phyloP scores from a whole-genome alignment of 83 land plant genomes.

The Picea engelmannii region DNA sequence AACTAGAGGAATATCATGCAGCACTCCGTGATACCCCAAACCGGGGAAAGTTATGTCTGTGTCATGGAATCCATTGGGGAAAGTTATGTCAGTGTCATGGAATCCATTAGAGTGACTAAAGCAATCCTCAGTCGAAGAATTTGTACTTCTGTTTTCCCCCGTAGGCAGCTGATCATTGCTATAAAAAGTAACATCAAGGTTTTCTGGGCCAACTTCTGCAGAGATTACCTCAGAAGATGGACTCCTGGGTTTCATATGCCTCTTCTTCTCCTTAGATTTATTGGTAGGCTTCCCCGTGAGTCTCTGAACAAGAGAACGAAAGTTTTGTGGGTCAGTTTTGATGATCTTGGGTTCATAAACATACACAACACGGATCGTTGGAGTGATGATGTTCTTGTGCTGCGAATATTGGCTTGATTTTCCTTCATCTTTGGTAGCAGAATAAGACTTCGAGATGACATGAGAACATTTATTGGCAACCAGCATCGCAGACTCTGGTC shows the following conservation, averaged over 20 bases:
- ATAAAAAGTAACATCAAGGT: no score
- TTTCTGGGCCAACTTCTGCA: no score
- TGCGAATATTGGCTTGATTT: no score
- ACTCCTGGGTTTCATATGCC: no score
- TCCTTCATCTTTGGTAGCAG: no score
- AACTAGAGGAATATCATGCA: background rate
- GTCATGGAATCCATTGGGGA: background rate
- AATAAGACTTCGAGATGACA: background rate
- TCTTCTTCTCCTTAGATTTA: background rate
- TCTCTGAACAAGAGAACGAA: conserved; percentile 37
- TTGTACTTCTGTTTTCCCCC: no score
- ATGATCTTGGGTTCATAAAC: conserved; percentile 36
- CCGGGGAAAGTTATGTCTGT: background rate
- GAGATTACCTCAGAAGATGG: no score
- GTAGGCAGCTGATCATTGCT: no score
- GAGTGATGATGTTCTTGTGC: background rate
- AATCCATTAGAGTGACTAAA: background rate
- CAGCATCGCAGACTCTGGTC: background rate
- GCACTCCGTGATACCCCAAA: background rate
- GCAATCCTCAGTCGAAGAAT: no score
- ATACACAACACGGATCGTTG: conserved; percentile 21
- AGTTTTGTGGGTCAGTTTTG: conserved; percentile 36
- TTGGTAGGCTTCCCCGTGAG: conserved; percentile 36
- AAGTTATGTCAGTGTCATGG: background rate
- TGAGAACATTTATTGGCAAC: background rate